Conservation (phyloP, 768 basidiomycete species). For the Pulveroboletus sp. region DNA sequence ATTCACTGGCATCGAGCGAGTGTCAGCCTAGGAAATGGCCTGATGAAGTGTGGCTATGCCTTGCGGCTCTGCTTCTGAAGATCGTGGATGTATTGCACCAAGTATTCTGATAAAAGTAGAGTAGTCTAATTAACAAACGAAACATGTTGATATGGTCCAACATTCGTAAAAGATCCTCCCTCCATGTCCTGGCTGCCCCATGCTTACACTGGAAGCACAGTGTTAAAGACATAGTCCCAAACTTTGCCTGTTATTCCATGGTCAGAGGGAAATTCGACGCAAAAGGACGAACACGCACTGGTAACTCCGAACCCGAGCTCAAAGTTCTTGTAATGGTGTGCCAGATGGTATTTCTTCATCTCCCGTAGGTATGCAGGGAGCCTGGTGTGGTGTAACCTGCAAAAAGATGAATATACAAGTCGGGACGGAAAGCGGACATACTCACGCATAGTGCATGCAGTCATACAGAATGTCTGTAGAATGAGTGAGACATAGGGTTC, state of each 20-base stretch:
- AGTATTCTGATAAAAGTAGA: not conserved
- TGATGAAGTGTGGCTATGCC: constrained; percentile 15
- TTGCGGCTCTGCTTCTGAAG: not conserved
- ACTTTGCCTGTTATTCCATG: constrained; percentile 60
- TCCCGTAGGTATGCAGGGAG: constrained; percentile 83
- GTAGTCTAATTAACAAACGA: constrained; percentile 8
- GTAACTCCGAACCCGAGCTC: constrained; percentile 97
- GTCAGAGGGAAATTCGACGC: constrained; percentile 4
- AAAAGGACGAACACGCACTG: constrained; percentile 42
- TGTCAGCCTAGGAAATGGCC: not conserved
- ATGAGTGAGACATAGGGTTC: constrained; percentile 5
- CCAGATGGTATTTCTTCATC: constrained; percentile 97
- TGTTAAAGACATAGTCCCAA: constrained; percentile 92
- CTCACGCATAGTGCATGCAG: constrained; percentile 88
- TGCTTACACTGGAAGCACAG: constrained; percentile 58
- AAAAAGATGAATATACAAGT: constrained; percentile 1
- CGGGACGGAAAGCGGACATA: constrained; percentile 8
- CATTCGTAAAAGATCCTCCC: not conserved
- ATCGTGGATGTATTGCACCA: constrained; percentile 5
- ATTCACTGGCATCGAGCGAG: constrained; percentile 29
- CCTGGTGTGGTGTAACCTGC: constrained; percentile 76
- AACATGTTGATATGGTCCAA: constrained; percentile 5
- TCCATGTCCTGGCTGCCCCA: not conserved
- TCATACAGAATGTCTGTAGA: constrained; percentile 73
- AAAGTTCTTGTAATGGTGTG: constrained; percentile 98